A percentile compares a stretch with the other conserved stretches of the same genome.
Evolutionary conservation across 768 basidiomycete species (phyloP).

Genomic region (Boletellus sp.): DNA sequence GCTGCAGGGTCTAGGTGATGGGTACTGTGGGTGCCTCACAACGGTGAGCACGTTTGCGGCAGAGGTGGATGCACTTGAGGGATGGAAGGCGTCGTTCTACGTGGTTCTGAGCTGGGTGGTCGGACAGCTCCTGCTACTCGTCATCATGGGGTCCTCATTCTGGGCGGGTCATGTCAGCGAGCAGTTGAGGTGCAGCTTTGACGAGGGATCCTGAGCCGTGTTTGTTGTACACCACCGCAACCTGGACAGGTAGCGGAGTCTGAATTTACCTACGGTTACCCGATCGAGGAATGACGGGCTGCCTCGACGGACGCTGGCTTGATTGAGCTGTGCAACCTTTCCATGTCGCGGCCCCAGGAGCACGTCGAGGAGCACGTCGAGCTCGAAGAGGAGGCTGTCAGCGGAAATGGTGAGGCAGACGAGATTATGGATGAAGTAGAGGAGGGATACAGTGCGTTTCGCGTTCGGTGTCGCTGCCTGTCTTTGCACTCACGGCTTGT

Average conservation of each 20-base stretch:
- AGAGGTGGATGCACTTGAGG: slow-evolving; percentile 60
- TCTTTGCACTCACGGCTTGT: slow-evolving; percentile 16
- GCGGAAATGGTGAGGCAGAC: slow-evolving; percentile 60
- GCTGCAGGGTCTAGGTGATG: slow-evolving; percentile 80
- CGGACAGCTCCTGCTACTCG: slow-evolving; percentile 66
- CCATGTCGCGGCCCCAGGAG: slow-evolving; percentile 38
- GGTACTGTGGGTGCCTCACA: slow-evolving; percentile 92
- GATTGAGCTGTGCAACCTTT: slow-evolving; percentile 23
- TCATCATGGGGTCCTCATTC: slow-evolving; percentile 68
- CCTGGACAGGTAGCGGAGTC: slow-evolving; percentile 28
- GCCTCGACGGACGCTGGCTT: slow-evolving; percentile 19
- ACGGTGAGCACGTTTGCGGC: slow-evolving; percentile 92
- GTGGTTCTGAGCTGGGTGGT: slow-evolving; percentile 60
- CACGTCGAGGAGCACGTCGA: slow-evolving; percentile 48
- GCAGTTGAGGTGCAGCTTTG: slow-evolving; percentile 51
- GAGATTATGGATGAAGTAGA: slow-evolving; percentile 73
- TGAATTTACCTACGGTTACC: slow-evolving; percentile 25
- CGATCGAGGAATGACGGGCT: slow-evolving; percentile 21
- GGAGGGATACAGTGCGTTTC: slow-evolving; percentile 73
- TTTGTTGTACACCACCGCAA: background rate
- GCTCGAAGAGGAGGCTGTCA: slow-evolving; percentile 58
- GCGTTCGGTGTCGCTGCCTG: slow-evolving; percentile 2
- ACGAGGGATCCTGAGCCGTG: slow-evolving; percentile 3
- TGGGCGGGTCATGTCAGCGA: slow-evolving; percentile 47
- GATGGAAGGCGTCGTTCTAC: slow-evolving; percentile 65